Base-by-base conservation (phyloP, 2,329 filamentous ascomycete species). In the Phaeomoniella chlamydospora region DNA sequence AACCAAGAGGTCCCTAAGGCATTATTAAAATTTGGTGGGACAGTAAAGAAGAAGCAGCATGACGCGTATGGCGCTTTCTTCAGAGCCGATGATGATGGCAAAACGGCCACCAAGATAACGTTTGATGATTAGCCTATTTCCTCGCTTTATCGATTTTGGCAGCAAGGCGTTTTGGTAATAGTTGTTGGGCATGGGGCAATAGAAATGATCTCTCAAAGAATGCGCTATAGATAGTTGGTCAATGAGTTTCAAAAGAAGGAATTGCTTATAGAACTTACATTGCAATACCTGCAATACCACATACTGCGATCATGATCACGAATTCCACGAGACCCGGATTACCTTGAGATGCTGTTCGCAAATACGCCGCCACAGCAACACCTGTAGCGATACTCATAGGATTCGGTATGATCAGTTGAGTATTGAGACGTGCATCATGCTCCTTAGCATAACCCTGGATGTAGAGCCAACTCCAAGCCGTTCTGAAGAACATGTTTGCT, bases 1-100 rank as follows among this genome's bases (percentile, higher is more conserved):
- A 84, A 85, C 45, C 90, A 98, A 59, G 70, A 77, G 10, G 84
- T 98, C 1, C 90, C 90, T 2, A 85, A 94, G 31, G 81, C 84
- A 16, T 65, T 98, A 26, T 68, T 96, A 56, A 94, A 93, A 62
- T 98, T 94, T 48, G 90, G 90, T 50, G 93, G 86, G 15, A 96
- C 88, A 1, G 90, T 98, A 36, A 98, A 96, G 75, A 94, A 93
- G 75, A 96, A 96, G 85, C 74, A 77, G 34, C 90, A 98, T 62
- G 82, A 86, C 51, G 81, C 83, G 33, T 98, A 96, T 54, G 90
- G 90, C 39, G 85, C 86, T 18, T 96, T 96, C 56, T 94, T 82
- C 69, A 94, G 90, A 61, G 85, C 94, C 49, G 77, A 83, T 5
- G 81, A 84, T 49, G 78, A 78, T 57, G 83, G 72, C 55, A 80